Conservation (phyloP, 768 basidiomycete species). For the Suillus ampliporus region DNA sequence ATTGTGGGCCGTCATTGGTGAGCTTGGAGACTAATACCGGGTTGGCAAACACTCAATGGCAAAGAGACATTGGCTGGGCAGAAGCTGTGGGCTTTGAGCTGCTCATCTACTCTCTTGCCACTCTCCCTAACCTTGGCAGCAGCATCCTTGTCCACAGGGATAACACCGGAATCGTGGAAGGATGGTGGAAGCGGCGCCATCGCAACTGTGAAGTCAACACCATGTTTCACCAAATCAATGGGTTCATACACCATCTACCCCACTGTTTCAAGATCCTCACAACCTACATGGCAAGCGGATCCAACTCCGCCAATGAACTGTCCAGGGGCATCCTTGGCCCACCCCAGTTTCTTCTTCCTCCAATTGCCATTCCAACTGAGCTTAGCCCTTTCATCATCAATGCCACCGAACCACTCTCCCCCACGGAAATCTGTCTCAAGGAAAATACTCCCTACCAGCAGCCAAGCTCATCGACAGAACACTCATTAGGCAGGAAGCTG, state of each 20-base stretch:
- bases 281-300: constrained; percentile 15
- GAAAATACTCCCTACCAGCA: background rate
- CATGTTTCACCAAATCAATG: constrained; percentile 34
- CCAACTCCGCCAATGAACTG: constrained; percentile 28
- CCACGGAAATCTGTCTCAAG: background rate
- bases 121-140: no score
- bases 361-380: background rate
- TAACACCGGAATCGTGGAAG: constrained; percentile 44
- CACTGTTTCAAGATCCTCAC: background rate
- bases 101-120: constrained; percentile 5
- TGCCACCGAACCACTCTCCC: background rate
- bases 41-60: no score
- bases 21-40: no score
- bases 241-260: background rate
- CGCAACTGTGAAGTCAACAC: constrained; percentile 31
- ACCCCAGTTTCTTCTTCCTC: background rate
- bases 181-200: constrained; percentile 42
- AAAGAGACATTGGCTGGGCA: no score
- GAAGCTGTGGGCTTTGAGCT: constrained; percentile 16
- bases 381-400: background rate
- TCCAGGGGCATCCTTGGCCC: background rate
- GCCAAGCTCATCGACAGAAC: background rate
- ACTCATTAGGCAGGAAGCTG: background rate
- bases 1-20: constrained; percentile 6
- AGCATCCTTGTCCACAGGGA: constrained; percentile 19